Evolutionary conservation across 108 stramenopile species (phyloP), one percentile per base, ranked within the genome.

Genomic region (Nannochloropsis salina): DNA sequence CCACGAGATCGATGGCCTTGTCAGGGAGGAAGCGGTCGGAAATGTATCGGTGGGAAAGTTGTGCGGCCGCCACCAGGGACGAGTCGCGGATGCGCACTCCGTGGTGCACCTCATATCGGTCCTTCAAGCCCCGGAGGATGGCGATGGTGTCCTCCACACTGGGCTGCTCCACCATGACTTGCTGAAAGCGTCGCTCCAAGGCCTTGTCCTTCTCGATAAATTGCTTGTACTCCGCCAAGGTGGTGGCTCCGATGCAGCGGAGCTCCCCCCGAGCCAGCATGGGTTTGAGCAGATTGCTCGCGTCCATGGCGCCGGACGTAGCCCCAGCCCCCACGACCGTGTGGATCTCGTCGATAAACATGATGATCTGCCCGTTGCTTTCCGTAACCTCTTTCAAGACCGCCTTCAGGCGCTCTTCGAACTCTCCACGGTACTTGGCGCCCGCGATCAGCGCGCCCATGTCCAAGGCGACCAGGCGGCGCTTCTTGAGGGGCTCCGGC

Each of bases 261-360:
- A 98, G 92, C 86, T 96, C 95, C 15, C 96, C 96, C 9, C 96
- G 93, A 22, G 96, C 97, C 2, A 97, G 83, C 93, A 94, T 93
- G 4, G 97, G 98, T 88, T 99, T 99, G 45, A 99, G 92, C 31
- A 99, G 90, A 88, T 99, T 99, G 44, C 95, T 95, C 3, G 98
- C 98, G 87, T 99, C 98, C 96, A 98, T 97, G 41, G 96, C 93
- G 42, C 97, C 98, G 21, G 89, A 86, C 3, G 91, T 88, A 22
- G 93, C 93, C 12, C 98, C 98, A 42, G 98, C 98, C 22, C 98
- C 98, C 44, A 99, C 91, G 9, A 99, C 95, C 40, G 96, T 85
- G 89, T 99, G 98, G 80, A 97, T 93, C 88, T 99, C 98, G 91
- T 99, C 98, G n/a, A 99, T 94, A 86, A 99, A 99, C 43, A 98